Evolutionary conservation across 495 filamentous ascomycete genomes (phyloP).

Genomic region (Podospora pseudopauciseta): DNA sequence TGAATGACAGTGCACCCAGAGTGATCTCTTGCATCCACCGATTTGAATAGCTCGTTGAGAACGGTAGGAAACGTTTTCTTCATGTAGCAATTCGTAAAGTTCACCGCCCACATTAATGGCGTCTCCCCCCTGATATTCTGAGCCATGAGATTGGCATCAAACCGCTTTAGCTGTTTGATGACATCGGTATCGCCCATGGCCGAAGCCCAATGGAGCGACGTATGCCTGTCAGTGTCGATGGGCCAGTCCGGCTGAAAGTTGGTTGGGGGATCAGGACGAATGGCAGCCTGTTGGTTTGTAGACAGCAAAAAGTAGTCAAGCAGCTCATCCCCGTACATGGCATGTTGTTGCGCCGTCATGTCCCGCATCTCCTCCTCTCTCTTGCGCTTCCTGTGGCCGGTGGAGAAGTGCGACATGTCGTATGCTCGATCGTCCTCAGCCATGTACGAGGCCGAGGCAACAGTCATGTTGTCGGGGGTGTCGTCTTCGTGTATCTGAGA

Average conservation of each 20-base stretch:
- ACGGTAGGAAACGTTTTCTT: conserved; percentile 78
- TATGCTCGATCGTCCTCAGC: conserved; percentile 71
- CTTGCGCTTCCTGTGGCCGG: conserved; percentile 74
- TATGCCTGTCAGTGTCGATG: conserved; percentile 86
- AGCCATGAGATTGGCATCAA: conserved; percentile 63
- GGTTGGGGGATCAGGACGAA: conserved; percentile 71
- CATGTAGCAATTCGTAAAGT: conserved; percentile 95
- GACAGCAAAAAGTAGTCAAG: conserved; percentile 92
- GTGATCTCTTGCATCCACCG: conserved; percentile 69
- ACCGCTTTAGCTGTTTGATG: conserved; percentile 74
- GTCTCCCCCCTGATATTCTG: conserved; percentile 82
- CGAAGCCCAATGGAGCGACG: conserved; percentile 91
- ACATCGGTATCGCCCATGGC: conserved; percentile 97
- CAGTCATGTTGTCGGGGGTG: conserved; percentile 72
- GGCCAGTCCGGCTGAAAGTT: conserved; percentile 82
- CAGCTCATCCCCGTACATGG: conserved; percentile 85
- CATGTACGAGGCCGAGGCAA: conserved; percentile 76
- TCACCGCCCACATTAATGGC: conserved; percentile 86
- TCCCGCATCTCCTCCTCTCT: conserved; percentile 64
- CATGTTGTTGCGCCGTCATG: conserved; percentile 72
- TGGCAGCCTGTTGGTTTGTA: conserved; percentile 59
- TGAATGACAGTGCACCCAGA: conserved; percentile 84
- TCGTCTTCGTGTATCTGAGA: conserved; percentile 73
- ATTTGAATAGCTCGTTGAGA: conserved; percentile 73
- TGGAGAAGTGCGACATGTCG: conserved; percentile 61